Evolutionary conservation across 1,139 yeast species (phyloP), one percentile per base, ranked within the genome.

Genomic region (Ogataea hybrid): DNA sequence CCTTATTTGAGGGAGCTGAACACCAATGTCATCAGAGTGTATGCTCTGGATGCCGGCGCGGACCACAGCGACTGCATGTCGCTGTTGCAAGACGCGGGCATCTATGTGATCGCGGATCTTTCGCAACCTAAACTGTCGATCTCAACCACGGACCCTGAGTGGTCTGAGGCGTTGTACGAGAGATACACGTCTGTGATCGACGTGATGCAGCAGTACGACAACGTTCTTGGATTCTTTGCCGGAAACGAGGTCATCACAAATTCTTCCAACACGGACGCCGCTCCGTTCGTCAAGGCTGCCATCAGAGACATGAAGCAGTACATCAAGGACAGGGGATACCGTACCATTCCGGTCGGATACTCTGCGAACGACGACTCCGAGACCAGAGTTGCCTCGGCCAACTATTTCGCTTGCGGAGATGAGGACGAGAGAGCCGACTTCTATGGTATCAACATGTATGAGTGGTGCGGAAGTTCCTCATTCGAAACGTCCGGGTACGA

Each of bases 211-310:
- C 59, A 70, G 44, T 88, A 84, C 65, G 73, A 82, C 59, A 88
- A 88, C 67, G 81, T 86, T 27, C 71, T 88, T 46, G 96, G 95
- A 11, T 87, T 84, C 70, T 87, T 87, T 57, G 96, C 96, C 37
- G 96, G 89, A 54, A 88, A 88, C 62, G 96, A 88, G 69, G 96
- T 88, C 47, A 81, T 86, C 62, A 84, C 88, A 64, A 84, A 81
- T 62, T 72, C n/a, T n/a, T n/a, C n/a, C n/a, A n/a, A n/a, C n/a
- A n/a, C n/a, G n/a, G n/a, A n/a, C n/a, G n/a, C n/a, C n/a, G n/a
- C n/a, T n/a, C n/a, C n/a, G n/a, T n/a, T n/a, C n/a, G n/a, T n/a
- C n/a, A n/a, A n/a, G n/a, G n/a, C n/a, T n/a, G n/a, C n/a, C n/a
- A n/a, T n/a, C n/a, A n/a, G n/a, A n/a, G n/a, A n/a, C n/a, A n/a